Base-by-base conservation (phyloP, 192 early-diverging fungal species). In the Gaertneriomyces semiglobifer region DNA sequence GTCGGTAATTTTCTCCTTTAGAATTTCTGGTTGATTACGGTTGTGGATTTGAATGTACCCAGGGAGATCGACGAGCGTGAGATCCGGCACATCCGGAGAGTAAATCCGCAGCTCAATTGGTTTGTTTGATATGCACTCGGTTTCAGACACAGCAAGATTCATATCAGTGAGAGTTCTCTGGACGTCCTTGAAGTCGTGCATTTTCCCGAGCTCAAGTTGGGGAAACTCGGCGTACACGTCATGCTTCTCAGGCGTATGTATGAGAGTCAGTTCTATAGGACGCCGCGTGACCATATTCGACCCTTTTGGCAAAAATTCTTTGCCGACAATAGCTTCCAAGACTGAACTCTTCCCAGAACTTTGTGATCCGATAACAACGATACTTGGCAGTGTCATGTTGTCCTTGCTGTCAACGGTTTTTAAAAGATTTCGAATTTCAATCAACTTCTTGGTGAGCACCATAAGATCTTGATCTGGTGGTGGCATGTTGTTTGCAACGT, bases 81-180 rank as follows among this genome's bases (percentile, higher is more conserved):
- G 80, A 6, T 95, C 97, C 62, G 97, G 82, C 33, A 99, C 95
- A 65, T 97, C 88, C 58, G 95, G 95, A 40, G 97, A 99, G 74
- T 90, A 97, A 53, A 99, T 83, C 50, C 90, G 84, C 62, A 99
- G 83, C 73, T 98, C 97, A 78, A 99, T 99, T 7, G 97, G 97
- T 10, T 87, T 76, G 20, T 90, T 84, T 10, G 94, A 96, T 39
- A 99, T 93, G 64, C 94, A 97, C 69, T 98, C 94, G 4, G 84
- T 76, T 42, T 97, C 95, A 6, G 94, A 81, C 33, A 97, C 96
- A 18, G 96, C 91, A 76, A 96, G 78, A 77, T 98, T 98, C 60
- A 98, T 80, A 63, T 98, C 96, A 42, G 87, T 88, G 47, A 98
- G 80, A 6, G 96, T 98, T 70, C 89, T 88, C 76, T 95, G 94